Conservation (phyloP, 352 stramenopile species). For the Hyphochytrium catenoides region DNA sequence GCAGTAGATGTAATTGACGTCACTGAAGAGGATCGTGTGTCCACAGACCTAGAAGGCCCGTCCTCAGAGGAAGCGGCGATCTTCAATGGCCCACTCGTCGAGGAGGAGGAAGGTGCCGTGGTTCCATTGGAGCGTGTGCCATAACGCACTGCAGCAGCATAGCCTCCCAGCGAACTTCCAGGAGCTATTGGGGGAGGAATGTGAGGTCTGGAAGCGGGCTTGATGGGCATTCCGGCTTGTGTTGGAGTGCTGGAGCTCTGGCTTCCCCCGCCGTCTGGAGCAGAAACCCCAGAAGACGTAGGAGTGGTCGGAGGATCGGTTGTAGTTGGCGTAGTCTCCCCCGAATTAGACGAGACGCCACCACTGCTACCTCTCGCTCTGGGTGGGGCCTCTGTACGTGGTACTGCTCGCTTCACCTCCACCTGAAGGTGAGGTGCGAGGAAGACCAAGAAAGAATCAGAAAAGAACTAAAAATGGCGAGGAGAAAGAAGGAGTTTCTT, state of each 20-base stretch:
- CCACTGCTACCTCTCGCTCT: conserved; percentile 8
- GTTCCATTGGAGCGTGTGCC: conserved; percentile 16
- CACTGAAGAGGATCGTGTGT: conserved; percentile 2
- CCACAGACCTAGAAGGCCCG: background rate
- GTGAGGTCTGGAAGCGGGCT: no score
- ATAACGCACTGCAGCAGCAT: conserved; percentile 49
- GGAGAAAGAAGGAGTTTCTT: background rate
- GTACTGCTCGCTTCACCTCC: conserved; percentile 58
- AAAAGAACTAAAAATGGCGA: background rate
- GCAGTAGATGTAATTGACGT: background rate
- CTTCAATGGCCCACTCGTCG: conserved; percentile 8
- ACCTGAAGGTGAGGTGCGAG: conserved; percentile 12
- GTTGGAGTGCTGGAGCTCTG: no score
- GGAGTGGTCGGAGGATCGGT: no score
- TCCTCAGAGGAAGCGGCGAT: background rate
- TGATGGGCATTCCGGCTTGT: no score
- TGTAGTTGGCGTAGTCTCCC: no score
- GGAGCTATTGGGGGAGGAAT: conserved; percentile 15
- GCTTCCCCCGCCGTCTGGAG: no score
- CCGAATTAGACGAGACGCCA: conserved; percentile 46
- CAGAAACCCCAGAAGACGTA: no score
- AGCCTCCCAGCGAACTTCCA: conserved; percentile 30
- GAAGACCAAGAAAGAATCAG: background rate
- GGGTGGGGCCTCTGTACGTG: conserved; percentile 45
- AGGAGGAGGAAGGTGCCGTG: background rate